Evolutionary conservation across 1,284 basidiomycete genomes (phyloP).

Genomic region (Mrakiaceae sp.): DNA sequence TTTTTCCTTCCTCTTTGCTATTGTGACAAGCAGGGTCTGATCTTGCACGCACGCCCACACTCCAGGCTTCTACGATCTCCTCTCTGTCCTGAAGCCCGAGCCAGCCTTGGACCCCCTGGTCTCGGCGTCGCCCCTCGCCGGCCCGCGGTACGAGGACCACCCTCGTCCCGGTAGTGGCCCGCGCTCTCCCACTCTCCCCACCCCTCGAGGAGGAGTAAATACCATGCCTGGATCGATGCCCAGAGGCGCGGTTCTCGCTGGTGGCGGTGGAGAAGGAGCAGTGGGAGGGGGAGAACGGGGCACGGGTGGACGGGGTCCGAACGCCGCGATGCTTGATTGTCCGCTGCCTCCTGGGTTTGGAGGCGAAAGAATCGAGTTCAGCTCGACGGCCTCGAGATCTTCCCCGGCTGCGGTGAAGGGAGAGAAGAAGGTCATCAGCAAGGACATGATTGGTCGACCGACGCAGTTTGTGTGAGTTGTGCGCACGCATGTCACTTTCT

Average conservation of each 20-base stretch:
- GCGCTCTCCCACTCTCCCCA: not conserved
- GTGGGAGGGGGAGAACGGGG: no score
- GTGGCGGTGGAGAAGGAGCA: not conserved
- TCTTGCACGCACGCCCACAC: no score
- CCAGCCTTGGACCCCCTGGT: not conserved
- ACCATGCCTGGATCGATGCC: not conserved
- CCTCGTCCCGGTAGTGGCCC: not conserved
- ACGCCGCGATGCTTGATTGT: not conserved
- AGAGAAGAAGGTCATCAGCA: not conserved
- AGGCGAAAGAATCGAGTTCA: not conserved
- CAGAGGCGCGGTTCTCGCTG: not conserved
- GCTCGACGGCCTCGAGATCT: not conserved
- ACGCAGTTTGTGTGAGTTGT: not conserved
- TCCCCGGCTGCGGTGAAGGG: not conserved
- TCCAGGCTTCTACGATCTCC: slow-evolving; percentile 15
- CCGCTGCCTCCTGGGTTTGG: not conserved
- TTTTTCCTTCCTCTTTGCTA: not conserved
- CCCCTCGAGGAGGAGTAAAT: not conserved
- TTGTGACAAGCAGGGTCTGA: not conserved
- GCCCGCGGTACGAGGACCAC: not conserved
- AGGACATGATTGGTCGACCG: slow-evolving; percentile 5
- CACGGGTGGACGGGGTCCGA: not conserved
- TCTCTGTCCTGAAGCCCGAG: slow-evolving; percentile 1
- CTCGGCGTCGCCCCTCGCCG: not conserved
- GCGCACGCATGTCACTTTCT: no score